phyloP scores from a whole-genome alignment of 2,329 filamentous ascomycete genomes.

The Nemania serpens region DNA sequence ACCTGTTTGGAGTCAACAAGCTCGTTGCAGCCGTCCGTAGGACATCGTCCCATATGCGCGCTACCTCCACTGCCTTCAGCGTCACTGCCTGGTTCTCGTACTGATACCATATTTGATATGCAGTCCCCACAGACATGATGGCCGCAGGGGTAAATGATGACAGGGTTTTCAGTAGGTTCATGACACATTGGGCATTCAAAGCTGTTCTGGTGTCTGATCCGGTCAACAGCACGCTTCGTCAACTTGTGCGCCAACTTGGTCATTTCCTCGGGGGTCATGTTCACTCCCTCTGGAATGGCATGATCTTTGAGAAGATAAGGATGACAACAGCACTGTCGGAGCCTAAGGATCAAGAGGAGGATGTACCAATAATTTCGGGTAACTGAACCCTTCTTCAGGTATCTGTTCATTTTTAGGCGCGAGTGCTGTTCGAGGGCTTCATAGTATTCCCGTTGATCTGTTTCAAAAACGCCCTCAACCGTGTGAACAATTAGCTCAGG shows the following conservation, averaged over 20 bases:
- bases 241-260: conserved; percentile 33
- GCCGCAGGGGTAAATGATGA: conserved; percentile 41
- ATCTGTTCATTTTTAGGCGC: conserved; percentile 36
- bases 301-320: conserved; percentile 66
- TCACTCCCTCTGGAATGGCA: conserved; percentile 37
- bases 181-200: conserved; percentile 37
- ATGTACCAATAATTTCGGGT: conserved; percentile 78
- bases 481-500: conserved; percentile 67
- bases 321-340: conserved; percentile 83
- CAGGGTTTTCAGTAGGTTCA: conserved; percentile 28
- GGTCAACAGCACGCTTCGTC: conserved; percentile 22
- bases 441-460: conserved; percentile 71
- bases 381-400: conserved; percentile 46
- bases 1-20: conserved; percentile 31
- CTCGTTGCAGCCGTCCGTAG: conserved; percentile 23
- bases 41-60: conserved; percentile 18
- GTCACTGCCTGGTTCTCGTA: conserved; percentile 13
- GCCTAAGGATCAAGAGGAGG: conserved; percentile 75
- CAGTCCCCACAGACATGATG: conserved; percentile 38
- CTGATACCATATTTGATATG: conserved; percentile 34
- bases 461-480: conserved; percentile 66
- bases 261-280: conserved; percentile 38
- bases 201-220: conserved; percentile 22
- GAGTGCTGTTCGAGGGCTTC: conserved; percentile 51
- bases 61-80: conserved; percentile 13